Conservation (phyloP, 2,329 filamentous ascomycete genomes). For the Scedosporium boydii region DNA sequence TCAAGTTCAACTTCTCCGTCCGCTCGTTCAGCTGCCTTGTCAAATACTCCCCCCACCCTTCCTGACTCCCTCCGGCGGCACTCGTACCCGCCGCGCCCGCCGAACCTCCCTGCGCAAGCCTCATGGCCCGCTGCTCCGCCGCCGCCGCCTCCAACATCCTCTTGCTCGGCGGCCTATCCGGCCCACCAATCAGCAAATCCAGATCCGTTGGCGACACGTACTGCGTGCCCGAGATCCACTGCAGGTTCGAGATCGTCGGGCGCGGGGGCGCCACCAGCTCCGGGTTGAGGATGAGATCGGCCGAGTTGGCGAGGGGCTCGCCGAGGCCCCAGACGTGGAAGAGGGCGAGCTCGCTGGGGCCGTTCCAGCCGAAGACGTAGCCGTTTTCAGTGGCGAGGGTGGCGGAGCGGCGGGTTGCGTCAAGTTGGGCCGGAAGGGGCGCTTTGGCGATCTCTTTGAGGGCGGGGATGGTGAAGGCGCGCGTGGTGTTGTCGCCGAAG, state of each 20-base stretch:
- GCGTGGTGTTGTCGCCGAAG: slow-evolving; percentile 71
- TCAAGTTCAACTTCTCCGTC: slow-evolving; percentile 75
- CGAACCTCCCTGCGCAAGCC: slow-evolving; percentile 20
- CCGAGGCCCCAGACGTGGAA: slow-evolving; percentile 80
- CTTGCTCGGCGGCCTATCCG: slow-evolving; percentile 79
- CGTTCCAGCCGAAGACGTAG: slow-evolving; percentile 79
- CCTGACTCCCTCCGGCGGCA: slow-evolving; percentile 27
- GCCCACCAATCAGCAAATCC: slow-evolving; percentile 81
- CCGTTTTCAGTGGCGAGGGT: slow-evolving; percentile 67
- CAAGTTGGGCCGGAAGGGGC: slow-evolving; percentile 54
- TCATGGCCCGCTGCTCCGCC: slow-evolving; percentile 57
- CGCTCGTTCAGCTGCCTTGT: slow-evolving; percentile 80
- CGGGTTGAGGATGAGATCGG: slow-evolving; percentile 75
- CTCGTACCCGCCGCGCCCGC: slow-evolving; percentile 13
- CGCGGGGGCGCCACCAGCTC: slow-evolving; percentile 64
- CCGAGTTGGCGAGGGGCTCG: slow-evolving; percentile 46
- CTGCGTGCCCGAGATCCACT: slow-evolving; percentile 95
- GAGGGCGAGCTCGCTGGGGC: slow-evolving; percentile 75
- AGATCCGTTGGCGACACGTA: slow-evolving; percentile 80
- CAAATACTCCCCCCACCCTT: slow-evolving; percentile 72
- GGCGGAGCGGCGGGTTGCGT: slow-evolving; percentile 61
- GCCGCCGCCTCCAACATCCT: slow-evolving; percentile 75
- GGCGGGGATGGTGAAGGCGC: slow-evolving; percentile 78
- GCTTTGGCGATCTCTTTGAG: slow-evolving; percentile 73
- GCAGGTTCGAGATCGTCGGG: slow-evolving; percentile 87